These are phyloP conservation scores for Zopfochytrium polystomum DNA, from an alignment of 371 early-diverging fungal genomes.

Conservation along the genomic window DNA sequence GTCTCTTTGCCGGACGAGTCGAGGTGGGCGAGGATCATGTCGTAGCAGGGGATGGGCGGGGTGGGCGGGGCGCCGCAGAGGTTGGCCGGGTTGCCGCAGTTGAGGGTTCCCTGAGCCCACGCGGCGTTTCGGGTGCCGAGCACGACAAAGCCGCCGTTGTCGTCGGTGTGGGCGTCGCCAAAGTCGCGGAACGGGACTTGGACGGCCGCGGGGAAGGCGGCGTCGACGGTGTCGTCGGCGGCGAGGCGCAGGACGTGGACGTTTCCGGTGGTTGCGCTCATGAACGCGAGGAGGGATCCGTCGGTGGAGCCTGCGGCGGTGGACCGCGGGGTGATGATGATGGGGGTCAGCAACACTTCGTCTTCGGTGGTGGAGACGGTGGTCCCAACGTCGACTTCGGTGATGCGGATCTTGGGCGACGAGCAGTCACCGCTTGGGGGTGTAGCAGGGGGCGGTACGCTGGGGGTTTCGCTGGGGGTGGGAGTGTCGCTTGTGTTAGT, in stretches of 20 bases:
- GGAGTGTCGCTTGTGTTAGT: too few species aligned
- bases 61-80: background rate
- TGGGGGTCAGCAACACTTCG: too few species aligned
- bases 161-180: background rate
- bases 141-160: slow-evolving; percentile 1
- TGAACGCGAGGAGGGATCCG: too few species aligned
- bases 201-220: background rate
- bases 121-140: slow-evolving; percentile 1
- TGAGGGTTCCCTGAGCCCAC: background rate
- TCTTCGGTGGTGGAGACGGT: too few species aligned
- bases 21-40: background rate
- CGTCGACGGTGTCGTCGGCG: slow-evolving; percentile 6
- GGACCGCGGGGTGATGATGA: too few species aligned
- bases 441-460: too few species aligned
- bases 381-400: too few species aligned
- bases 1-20: background rate
- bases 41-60: slow-evolving; percentile 1
- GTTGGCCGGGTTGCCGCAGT: slow-evolving; percentile 2
- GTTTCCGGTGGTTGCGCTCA: background rate
- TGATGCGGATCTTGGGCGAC: too few species aligned
- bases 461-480: too few species aligned
- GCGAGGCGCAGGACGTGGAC: background rate
- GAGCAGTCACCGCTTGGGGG: too few species aligned
- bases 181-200: slow-evolving; percentile 2
- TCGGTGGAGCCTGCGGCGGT: too few species aligned